phyloP scores from a whole-genome alignment of 2,329 filamentous ascomycete species.

The Talaromyces sp. region DNA sequence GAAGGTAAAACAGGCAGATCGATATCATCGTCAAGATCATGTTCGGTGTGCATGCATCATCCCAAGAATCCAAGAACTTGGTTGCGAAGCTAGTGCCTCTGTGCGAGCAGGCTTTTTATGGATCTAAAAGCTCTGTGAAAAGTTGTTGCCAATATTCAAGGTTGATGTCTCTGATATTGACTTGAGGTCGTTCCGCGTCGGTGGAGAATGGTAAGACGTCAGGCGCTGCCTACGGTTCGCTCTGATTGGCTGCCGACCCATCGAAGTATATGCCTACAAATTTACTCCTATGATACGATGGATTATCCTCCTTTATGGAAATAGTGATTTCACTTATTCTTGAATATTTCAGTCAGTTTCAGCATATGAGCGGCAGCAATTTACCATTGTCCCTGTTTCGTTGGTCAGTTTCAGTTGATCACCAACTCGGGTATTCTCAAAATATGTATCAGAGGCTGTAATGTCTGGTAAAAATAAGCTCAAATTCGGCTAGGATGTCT shows the following conservation, averaged over 20 bases:
- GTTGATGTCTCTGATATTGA: conserved; percentile 1
- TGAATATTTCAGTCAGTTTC: not conserved
- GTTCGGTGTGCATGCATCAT: not conserved
- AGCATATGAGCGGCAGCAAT: not conserved
- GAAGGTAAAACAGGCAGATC: not conserved
- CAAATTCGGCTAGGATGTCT: not conserved
- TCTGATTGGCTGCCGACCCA: conserved; percentile 5
- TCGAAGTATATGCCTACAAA: not conserved
- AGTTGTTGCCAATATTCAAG: not conserved
- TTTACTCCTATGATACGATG: not conserved
- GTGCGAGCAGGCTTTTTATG: not conserved
- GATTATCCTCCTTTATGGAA: no score
- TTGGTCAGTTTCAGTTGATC: not conserved
- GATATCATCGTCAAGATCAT: not conserved
- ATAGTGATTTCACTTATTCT: not conserved
- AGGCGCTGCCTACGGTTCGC: not conserved
- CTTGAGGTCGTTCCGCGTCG: not conserved
- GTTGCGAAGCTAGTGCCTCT: not conserved
- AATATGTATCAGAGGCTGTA: not conserved
- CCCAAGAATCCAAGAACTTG: no score
- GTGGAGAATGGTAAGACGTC: conserved; percentile 13
- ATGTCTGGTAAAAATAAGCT: not conserved
- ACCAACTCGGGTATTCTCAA: not conserved
- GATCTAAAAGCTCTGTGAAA: not conserved
- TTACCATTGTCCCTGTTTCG: not conserved